phyloP scores from a whole-genome alignment of 2,329 filamentous ascomycete genomes.

The Drechslera avenae region DNA sequence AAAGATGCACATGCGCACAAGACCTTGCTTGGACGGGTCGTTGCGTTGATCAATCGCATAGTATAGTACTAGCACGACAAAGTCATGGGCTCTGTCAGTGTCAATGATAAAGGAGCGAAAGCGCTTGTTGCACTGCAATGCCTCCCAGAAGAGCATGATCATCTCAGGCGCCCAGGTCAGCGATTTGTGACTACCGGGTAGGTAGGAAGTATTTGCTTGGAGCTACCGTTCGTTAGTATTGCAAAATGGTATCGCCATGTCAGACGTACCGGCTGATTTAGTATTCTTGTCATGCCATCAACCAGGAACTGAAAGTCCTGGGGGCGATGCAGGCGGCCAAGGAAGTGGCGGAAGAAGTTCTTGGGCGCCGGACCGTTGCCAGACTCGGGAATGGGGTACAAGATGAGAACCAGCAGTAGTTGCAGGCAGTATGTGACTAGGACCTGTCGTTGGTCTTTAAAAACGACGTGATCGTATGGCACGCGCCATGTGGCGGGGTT shows the following conservation, averaged over 20 bases:
- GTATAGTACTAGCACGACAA: constrained; percentile 86
- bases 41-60: constrained; percentile 89
- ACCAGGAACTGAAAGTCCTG: constrained; percentile 98
- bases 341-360: constrained; percentile 92
- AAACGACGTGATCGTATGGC: constrained; percentile 89
- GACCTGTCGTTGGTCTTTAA: constrained; percentile 87
- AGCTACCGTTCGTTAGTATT: constrained; percentile 56
- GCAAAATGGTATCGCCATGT: no score
- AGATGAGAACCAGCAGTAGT: constrained; percentile 79
- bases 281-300: constrained; percentile 88
- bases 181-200: constrained; percentile 80
- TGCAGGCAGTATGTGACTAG: constrained; percentile 92
- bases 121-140: constrained; percentile 94
- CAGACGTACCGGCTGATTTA: constrained; percentile 76
- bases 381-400: constrained; percentile 87
- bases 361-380: constrained; percentile 69
- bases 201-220: constrained; percentile 84
- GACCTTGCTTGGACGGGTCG: constrained; percentile 84
- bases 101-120: constrained; percentile 98
- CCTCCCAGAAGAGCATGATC: constrained; percentile 97
- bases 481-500: constrained; percentile 93
- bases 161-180: constrained; percentile 92
- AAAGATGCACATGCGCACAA: constrained; percentile 98
- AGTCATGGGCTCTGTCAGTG: constrained; percentile 90
- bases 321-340: constrained; percentile 85